Conservation (phyloP, 1,284 basidiomycete species). For the Vanrija humicola region DNA sequence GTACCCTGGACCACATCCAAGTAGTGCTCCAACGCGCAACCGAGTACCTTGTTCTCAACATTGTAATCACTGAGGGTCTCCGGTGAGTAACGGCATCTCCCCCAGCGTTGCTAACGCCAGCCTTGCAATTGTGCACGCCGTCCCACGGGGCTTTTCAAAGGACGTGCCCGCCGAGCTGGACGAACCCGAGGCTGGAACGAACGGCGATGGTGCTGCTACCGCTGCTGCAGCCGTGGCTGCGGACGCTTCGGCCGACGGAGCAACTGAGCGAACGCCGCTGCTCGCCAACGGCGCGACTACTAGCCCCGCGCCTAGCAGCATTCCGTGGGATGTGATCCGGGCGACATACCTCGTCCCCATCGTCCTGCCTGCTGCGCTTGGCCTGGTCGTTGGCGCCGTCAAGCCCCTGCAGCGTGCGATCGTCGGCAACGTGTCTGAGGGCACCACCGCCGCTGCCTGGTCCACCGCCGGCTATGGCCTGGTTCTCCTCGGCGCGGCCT, state of each 20-base stretch:
- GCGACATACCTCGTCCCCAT: slow-evolving; percentile 4
- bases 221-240: too few relatives aligned
- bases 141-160: too few relatives aligned
- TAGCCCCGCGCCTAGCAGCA: too few relatives aligned
- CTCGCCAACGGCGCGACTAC: too few relatives aligned
- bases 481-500: slow-evolving; percentile 28
- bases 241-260: too few relatives aligned
- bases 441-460: slow-evolving; percentile 21
- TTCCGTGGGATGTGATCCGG: background rate
- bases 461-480: slow-evolving; percentile 26
- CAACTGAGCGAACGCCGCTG: too few relatives aligned
- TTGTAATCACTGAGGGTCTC: slow-evolving; percentile 26
- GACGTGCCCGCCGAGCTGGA: too few relatives aligned
- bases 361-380: slow-evolving; percentile 26
- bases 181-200: too few relatives aligned
- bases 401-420: slow-evolving; percentile 32
- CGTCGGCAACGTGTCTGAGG: slow-evolving; percentile 17
- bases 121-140: background rate
- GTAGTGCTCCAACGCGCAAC: slow-evolving; percentile 24
- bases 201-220: too few relatives aligned
- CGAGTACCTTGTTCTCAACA: slow-evolving; percentile 35
- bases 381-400: slow-evolving; percentile 35
- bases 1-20: slow-evolving; percentile 23
- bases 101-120: background rate
- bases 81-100: slow-evolving; percentile 18